Evolutionary conservation across 305 asterid species (phyloP).

Genomic region (Fraxinus platypoda): DNA sequence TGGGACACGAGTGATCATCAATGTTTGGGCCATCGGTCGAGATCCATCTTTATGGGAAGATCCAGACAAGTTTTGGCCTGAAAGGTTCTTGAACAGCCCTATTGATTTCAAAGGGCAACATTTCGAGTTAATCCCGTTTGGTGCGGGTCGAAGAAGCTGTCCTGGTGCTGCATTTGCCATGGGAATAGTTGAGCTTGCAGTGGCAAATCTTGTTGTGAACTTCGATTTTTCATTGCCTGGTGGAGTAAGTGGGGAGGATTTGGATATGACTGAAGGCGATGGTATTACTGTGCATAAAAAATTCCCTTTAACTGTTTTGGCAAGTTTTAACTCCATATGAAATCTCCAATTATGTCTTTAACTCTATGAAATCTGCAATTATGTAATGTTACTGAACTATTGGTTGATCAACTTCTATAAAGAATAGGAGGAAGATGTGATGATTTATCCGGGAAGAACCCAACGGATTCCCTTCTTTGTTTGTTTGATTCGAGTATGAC

Average conservation of each 20-base stretch:
- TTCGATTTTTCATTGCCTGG: conserved; percentile 30
- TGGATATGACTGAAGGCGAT: conserved; percentile 43
- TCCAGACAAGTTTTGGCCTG: conserved; percentile 22
- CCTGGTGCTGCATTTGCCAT: conserved; percentile 39
- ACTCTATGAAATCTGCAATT: background rate
- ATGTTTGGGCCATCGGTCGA: conserved; percentile 42
- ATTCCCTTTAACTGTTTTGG: conserved; percentile 30
- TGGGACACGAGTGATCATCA: conserved; percentile 29
- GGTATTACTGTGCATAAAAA: conserved; percentile 37
- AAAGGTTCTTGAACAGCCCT: conserved; percentile 28
- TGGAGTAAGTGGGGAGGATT: conserved; percentile 29
- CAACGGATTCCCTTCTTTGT: background rate
- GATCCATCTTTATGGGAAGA: conserved; percentile 34
- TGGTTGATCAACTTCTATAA: background rate
- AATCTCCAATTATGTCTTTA: background rate
- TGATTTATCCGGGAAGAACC: background rate
- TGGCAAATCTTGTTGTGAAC: conserved; percentile 36
- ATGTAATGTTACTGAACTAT: background rate
- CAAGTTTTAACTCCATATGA: conserved; percentile 10
- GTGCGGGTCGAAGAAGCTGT: conserved; percentile 43
- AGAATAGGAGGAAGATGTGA: background rate
- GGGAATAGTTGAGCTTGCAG: conserved; percentile 29
- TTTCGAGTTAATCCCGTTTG: conserved; percentile 39
- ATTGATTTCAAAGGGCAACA: conserved; percentile 34
- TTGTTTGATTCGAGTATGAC: background rate